Evolutionary conservation across 2,329 filamentous ascomycete genomes (phyloP), one percentile per base, ranked within the genome.

Genomic region (Pestalotiopsis sp.): DNA sequence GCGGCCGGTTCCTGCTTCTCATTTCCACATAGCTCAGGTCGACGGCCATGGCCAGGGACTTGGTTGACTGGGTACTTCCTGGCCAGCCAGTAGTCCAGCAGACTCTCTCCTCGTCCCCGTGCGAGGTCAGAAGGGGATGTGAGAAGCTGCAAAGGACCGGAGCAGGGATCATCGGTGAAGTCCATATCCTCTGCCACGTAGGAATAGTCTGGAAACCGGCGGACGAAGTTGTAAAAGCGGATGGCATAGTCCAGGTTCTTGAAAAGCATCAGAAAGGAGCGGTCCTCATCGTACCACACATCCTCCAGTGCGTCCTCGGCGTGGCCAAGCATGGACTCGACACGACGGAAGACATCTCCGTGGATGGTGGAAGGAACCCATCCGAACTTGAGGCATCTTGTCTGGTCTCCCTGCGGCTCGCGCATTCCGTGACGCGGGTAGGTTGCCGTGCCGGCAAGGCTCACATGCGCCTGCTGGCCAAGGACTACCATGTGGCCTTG

Each of bases 221-320:
- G 27, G 36, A 61, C 58, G 39, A 64, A 57, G 4, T 61, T 17
- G 36, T 69, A n/a, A 31, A 64, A 58, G 14, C 61, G 63, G n/a
- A 49, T 61, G 27, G 68, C 68, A 45, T 31, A 68, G 7, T 69
- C 68, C 25, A 69, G 5, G 38, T 68, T 67, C 27, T 59, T 68
- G 38, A 67, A 69, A 23, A 67, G 41, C 5, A 65, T 17, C 12
- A 67, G 5, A 4, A 9, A 41, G 45, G 12, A 27, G n/a, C 45
- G 61, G n/a, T 17, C 13, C n/a, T 38, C 3, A 13, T 66, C 56
- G 39, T 56, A 59, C 61, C 63, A 31, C 5, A n/a, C 57, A 23
- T 69, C 65, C 61, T 69, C 68, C 13, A 69, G n/a, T 17, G 38
- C 61, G 11, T 68, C 65, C 23, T 66, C 25, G 1, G 49, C 39